Base-by-base conservation (phyloP, 495 filamentous ascomycete genomes). In the Choiromyces venosus region DNA sequence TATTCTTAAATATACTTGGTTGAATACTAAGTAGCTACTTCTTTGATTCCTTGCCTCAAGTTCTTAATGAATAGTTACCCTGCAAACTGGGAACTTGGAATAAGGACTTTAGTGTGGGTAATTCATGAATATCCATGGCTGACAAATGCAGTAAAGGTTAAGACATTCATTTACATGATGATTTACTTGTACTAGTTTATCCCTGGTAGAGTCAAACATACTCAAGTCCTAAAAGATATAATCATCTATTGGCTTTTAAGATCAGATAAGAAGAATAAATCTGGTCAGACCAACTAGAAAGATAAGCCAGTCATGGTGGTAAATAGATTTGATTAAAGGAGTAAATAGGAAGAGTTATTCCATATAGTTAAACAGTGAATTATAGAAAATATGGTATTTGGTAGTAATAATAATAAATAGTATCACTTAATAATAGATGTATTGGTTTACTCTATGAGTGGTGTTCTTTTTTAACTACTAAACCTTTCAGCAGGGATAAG, bases 251-350 rank as follows among this genome's bases (percentile, higher is more conserved):
- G 46, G 1, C 14, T 19, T 1, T 16, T 0, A 44, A 33, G 37
- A 0, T 19, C 0, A 4, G 7, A 10, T 0, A 16, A 4, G 4
- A n/a, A n/a, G n/a, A n/a, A n/a, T n/a, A n/a, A n/a, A n/a, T n/a
- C n/a, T n/a, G n/a, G n/a, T n/a, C n/a, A n/a, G n/a, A n/a, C n/a
- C n/a, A n/a, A n/a, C n/a, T n/a, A n/a, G n/a, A n/a, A n/a, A n/a
- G n/a, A n/a, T n/a, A n/a, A n/a, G n/a, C n/a, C n/a, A n/a, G n/a
- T n/a, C n/a, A n/a, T n/a, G n/a, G n/a, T n/a, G n/a, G n/a, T n/a
- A n/a, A n/a, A n/a, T n/a, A 10, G 19, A 2, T 56, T 68, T 0
- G 0, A 52, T 0, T 74, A 65, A 36, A 14, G 21, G 2, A 4
- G 38, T 1, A 0, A 10, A 0, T 69, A 74, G 0, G 21, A 74